These are phyloP conservation scores for Aspergillus quadricinctus DNA, from an alignment of 2,329 filamentous ascomycete species.

Conservation along the genomic window DNA sequence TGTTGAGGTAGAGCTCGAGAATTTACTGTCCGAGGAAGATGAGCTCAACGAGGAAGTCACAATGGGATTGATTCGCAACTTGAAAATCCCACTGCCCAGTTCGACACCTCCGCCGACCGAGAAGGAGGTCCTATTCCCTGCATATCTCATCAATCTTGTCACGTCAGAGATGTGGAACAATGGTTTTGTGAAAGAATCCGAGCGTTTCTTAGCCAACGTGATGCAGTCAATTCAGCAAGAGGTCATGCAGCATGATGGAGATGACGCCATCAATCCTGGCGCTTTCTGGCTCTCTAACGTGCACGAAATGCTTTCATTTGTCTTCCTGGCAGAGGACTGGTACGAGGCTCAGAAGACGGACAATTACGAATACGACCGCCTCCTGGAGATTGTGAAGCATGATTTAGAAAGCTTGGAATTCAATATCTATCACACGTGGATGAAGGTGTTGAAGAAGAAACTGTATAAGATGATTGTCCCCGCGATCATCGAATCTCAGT, in stretches of 20 bases:
- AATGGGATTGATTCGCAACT: constrained; percentile 89
- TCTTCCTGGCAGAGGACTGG: constrained; percentile 98
- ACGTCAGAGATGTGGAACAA: constrained; percentile 99
- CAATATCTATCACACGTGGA: constrained; percentile 99
- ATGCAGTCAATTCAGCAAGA: constrained; percentile 99
- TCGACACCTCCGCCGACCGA: constrained; percentile 87
- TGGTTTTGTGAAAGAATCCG: constrained; percentile 98
- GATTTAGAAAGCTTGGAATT: constrained; percentile 97
- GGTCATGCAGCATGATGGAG: constrained; percentile 97
- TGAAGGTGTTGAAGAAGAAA: constrained; percentile 99
- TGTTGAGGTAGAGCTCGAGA: constrained; percentile 91
- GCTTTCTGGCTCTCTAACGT: constrained; percentile 99
- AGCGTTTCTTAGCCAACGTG: constrained; percentile 96
- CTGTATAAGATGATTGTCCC: constrained; percentile 99
- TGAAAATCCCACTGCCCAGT: constrained; percentile 90
- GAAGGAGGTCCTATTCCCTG: constrained; percentile 97
- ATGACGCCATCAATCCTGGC: constrained; percentile 93
- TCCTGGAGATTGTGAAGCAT: constrained; percentile 98
- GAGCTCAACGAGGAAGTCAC: constrained; percentile 95
- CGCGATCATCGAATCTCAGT: constrained; percentile 98
- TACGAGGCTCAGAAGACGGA: constrained; percentile 99
- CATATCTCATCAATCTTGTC: constrained; percentile 97
- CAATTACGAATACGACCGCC: constrained; percentile 96
- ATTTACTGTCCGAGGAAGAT: constrained; percentile 89
- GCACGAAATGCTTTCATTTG: constrained; percentile 98